phyloP scores from a whole-genome alignment of 345 rosid species.

The Gossypium herbaceum region DNA sequence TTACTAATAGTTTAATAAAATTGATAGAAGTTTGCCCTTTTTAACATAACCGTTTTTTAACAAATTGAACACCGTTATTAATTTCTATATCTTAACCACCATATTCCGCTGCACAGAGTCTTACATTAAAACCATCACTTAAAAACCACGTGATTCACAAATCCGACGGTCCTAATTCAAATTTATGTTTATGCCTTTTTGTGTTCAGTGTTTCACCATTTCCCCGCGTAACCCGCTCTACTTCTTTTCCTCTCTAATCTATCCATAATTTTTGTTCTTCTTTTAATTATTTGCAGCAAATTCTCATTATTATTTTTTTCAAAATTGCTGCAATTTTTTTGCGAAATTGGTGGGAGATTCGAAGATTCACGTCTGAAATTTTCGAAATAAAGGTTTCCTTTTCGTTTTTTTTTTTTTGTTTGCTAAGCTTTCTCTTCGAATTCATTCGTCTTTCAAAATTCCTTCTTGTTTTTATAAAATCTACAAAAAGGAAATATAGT shows the following conservation, averaged over 20 bases:
- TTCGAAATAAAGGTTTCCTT: background rate
- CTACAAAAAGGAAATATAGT: background rate
- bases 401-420: too few species aligned
- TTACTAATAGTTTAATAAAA: too few species aligned
- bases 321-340: background rate
- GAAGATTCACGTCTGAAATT: background rate
- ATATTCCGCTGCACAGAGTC: background rate
- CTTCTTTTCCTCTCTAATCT: background rate
- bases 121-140: background rate
- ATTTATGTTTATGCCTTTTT: background rate
- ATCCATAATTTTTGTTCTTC: background rate
- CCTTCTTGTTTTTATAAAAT: background rate
- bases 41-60: too few species aligned
- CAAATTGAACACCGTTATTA: too few species aligned
- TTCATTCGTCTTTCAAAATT: background rate
- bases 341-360: background rate
- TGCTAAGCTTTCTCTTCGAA: background rate
- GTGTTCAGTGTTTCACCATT: background rate
- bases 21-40: too few species aligned
- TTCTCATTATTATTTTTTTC: background rate
- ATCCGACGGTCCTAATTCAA: background rate
- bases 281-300: background rate
- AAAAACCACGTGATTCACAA: background rate
- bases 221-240: background rate
- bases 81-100: background rate